A percentile compares a stretch with the other conserved stretches of the same genome.
Evolutionary conservation across 139 green algal species (phyloP).

Genomic region (Chlamydomonas sphaeroides): DNA sequence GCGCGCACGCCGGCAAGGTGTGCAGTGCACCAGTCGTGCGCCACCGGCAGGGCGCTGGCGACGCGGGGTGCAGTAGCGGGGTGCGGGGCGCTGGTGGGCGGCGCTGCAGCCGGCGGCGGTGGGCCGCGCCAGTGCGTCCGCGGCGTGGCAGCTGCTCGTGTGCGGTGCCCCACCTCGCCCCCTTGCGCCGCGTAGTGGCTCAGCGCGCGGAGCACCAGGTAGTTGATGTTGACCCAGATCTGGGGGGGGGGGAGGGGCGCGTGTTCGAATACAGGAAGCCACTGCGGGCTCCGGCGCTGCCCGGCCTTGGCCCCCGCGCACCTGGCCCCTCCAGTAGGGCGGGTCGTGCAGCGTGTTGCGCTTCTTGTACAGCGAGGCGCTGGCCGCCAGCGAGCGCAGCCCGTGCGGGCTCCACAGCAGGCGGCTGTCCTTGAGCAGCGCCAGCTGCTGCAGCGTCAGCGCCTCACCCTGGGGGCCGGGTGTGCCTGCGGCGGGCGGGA

Average conservation of each 20-base stretch:
- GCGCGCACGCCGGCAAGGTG: too few relatives aligned
- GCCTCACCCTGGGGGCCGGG: neutral
- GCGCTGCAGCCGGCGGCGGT: too few relatives aligned
- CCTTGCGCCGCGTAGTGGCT: constrained; percentile 47
- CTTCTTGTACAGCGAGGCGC: constrained; percentile 74
- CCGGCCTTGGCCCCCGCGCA: too few relatives aligned
- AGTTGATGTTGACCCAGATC: constrained; percentile 98
- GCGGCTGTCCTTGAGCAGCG: constrained; percentile 61
- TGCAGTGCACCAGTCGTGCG: too few relatives aligned
- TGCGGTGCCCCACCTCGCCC: constrained; percentile 18
- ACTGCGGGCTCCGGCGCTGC: too few relatives aligned
- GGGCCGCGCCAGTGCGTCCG: too few relatives aligned
- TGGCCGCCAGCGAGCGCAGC: constrained; percentile 69
- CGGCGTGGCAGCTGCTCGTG: too few relatives aligned
- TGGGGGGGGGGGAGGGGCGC: too few relatives aligned
- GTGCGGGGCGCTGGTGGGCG: too few relatives aligned
- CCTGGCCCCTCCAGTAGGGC: constrained; percentile 94
- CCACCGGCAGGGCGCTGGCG: too few relatives aligned
- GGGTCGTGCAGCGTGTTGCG: constrained; percentile 92
- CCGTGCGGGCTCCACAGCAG: constrained; percentile 85
- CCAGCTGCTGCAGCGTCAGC: constrained; percentile 58
- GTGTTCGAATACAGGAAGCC: too few relatives aligned
- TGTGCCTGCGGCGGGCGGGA: neutral
- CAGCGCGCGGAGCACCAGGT: constrained; percentile 77
- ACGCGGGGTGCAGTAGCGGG: too few relatives aligned